Evolutionary conservation across 371 early-diverging fungal species (phyloP).

Genomic region (Syncephalastrum sp.): DNA sequence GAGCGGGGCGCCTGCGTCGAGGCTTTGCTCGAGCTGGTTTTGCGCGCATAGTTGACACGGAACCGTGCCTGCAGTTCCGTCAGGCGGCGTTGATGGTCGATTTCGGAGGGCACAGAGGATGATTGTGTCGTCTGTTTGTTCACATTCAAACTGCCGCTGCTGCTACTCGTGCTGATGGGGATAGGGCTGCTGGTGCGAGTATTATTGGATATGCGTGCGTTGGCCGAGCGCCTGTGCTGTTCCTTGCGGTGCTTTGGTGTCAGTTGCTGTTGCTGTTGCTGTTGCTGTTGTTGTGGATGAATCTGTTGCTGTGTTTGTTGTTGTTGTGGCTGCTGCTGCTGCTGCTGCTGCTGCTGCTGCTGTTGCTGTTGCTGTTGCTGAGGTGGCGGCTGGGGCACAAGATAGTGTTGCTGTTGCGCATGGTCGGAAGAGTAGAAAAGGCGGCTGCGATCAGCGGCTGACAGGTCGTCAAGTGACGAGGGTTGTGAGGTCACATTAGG

Average conservation of each 20-base stretch:
- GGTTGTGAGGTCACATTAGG: too few species aligned
- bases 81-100: slow-evolving; percentile 30
- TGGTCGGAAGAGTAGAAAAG: slow-evolving; percentile 4
- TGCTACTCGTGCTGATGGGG: slow-evolving; percentile 5
- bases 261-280: background rate
- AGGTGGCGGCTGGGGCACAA: background rate
- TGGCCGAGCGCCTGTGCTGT: background rate
- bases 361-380: slow-evolving; percentile 4
- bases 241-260: background rate
- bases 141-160: background rate
- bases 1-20: background rate
- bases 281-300: slow-evolving; percentile 7
- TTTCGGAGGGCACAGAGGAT: slow-evolving; percentile 17
- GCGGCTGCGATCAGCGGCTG: too few species aligned
- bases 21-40: slow-evolving; percentile 14
- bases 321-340: slow-evolving; percentile 1
- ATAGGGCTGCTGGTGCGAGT: slow-evolving; percentile 1
- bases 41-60: slow-evolving; percentile 30
- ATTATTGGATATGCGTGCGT: too few species aligned
- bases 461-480: too few species aligned
- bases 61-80: slow-evolving; percentile 34
- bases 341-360: slow-evolving; percentile 2
- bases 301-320: slow-evolving; percentile 1
- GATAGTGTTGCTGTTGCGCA: too few species aligned
- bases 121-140: slow-evolving; percentile 6